Evolutionary conservation across 2,329 filamentous ascomycete species (phyloP).

Genomic region (Chalaropsis thielavioides): DNA sequence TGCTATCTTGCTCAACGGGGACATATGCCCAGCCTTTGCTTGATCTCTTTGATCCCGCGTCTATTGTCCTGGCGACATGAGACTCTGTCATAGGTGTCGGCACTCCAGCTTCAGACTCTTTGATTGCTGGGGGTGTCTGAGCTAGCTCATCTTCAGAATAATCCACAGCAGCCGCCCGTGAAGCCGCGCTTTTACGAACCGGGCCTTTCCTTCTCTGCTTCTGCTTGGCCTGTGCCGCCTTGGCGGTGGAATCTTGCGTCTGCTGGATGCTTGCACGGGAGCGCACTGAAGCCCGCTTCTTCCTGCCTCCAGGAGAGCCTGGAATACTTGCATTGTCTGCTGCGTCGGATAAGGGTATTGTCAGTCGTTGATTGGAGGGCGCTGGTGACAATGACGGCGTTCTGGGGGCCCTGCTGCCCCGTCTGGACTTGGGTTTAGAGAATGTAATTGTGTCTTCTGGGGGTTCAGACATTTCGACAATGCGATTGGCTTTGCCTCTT

Average conservation of each 20-base stretch:
- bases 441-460: neutral
- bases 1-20: slow-evolving; percentile 16
- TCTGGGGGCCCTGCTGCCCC: neutral
- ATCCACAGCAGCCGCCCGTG: neutral
- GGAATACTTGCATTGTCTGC: neutral
- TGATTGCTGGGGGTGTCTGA: neutral
- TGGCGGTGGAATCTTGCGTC: neutral
- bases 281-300: neutral
- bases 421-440: neutral
- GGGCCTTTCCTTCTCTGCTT: neutral
- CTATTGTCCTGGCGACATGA: neutral
- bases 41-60: neutral
- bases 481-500: slow-evolving; percentile 4
- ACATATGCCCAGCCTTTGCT: slow-evolving; percentile 16
- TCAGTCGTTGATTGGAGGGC: neutral
- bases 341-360: slow-evolving; percentile 4
- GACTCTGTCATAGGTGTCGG: neutral
- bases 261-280: neutral
- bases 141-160: slow-evolving; percentile 14
- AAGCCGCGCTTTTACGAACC: neutral
- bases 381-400: neutral
- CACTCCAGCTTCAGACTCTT: neutral
- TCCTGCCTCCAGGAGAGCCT: neutral
- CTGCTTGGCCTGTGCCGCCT: neutral
- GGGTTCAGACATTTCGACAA: slow-evolving; percentile 8